These are phyloP conservation scores for Crotalaria pallida DNA, from an alignment of 306 rosid species.

Conservation along the genomic window DNA sequence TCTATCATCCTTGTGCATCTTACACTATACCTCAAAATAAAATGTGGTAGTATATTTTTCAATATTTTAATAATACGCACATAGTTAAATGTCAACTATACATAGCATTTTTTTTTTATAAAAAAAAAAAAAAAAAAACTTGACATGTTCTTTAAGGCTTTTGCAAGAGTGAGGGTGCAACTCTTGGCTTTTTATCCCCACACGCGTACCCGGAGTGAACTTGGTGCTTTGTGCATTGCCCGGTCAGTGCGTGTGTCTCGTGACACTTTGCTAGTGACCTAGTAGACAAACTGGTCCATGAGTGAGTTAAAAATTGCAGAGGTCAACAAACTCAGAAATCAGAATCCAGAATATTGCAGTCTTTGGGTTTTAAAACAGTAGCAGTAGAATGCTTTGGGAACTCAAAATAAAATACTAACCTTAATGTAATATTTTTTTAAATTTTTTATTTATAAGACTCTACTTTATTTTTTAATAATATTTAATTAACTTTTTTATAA, in stretches of 20 bases:
- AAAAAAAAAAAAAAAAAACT: no score
- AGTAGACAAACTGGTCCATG: neutral
- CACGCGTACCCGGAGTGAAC: slow-evolving; percentile 7
- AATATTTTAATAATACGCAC: no score
- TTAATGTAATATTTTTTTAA: no score
- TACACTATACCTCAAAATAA: no score
- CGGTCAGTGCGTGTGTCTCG: slow-evolving; percentile 13
- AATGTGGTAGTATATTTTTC: no score
- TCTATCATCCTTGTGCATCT: no score
- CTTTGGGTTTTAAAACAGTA: neutral
- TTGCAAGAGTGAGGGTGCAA: neutral
- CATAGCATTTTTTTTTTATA: no score
- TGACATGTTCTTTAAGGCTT: no score
- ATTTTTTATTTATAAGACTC: no score
- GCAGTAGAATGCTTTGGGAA: neutral
- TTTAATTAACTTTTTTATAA: no score
- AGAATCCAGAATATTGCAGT: neutral
- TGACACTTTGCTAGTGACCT: neutral
- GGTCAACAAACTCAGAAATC: neutral
- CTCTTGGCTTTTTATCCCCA: neutral
- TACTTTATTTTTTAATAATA: no score
- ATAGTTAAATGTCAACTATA: no score
- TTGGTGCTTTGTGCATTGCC: slow-evolving; percentile 26
- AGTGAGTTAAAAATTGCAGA: neutral
- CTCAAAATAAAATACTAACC: neutral